Evolutionary conservation across 495 filamentous ascomycete species (phyloP), one percentile per base, ranked within the genome.

Genomic region (Penicillium atrosanguineum): DNA sequence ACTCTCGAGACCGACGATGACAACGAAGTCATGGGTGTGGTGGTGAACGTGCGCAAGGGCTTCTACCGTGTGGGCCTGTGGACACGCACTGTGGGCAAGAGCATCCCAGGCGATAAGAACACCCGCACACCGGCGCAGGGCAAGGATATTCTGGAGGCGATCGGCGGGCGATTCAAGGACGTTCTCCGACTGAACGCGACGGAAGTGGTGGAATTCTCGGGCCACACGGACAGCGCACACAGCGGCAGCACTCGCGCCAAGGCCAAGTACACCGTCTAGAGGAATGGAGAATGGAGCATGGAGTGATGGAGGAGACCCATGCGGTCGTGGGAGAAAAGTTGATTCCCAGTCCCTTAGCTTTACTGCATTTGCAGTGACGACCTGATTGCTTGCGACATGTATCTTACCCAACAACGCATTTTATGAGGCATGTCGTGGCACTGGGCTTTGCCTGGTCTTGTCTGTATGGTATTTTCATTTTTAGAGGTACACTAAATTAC

Each of bases 1-100:
- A 97, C 92, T 6, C 88, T 99, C 52, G 94, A 99, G 79, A 86
- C 87, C 58, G 89, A 95, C 53, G 76, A 73, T 29, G 94, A 96
- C 63, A 89, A 88, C 58, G 94, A 99, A 72, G 89, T 99, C 64
- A 97, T 97, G 94, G 94, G 94, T 55, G 95, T 97, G 19, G 94
- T 99, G 26, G 93, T 97, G 75, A 99, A 97, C 71, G 94, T 97
- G 41, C 88, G 94, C 67, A 97, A 95, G 77, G 93, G 87, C 29
- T 97, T 97, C 83, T 99, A 88, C 81, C 89, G 94, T 71, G 86
- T 99, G 56, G 91, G 92, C 57, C 69, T 90, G 38, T 97, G 92
- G 92, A 96, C 91, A 46, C 86, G 90, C 60, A 94, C 90, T 41
- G 88, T 91, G 21, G 92, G 92, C 61, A 91, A 91, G 80, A 79